These are phyloP conservation scores for Chytriomyces confervae DNA, from an alignment of 192 early-diverging fungal species.

Conservation along the genomic window DNA sequence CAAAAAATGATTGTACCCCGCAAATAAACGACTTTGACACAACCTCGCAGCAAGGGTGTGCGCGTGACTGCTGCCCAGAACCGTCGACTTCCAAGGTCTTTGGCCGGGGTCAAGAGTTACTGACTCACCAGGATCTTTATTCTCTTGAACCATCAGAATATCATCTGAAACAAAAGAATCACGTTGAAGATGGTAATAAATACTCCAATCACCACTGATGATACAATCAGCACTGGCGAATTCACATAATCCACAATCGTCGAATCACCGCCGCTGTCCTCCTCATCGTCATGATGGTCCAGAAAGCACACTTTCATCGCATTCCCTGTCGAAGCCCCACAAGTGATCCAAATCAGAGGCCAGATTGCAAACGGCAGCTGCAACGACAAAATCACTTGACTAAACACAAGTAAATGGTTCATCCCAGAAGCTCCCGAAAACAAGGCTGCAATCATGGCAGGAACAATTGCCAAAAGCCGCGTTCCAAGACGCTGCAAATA, in stretches of 20 bases:
- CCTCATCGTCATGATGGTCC: background rate
- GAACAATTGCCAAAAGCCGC: constrained; percentile 70
- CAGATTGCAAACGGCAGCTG: constrained; percentile 85
- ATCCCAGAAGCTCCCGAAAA: constrained; percentile 67
- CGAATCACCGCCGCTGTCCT: background rate
- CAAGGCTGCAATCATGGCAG: constrained; percentile 69
- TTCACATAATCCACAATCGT: constrained; percentile 16
- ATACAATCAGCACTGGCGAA: constrained; percentile 3
- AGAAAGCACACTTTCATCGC: constrained; percentile 18
- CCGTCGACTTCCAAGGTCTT: too few species aligned
- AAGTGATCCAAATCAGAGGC: constrained; percentile 73
- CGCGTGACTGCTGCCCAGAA: too few species aligned
- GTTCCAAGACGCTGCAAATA: constrained; percentile 61
- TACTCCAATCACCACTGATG: constrained; percentile 28
- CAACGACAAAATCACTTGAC: constrained; percentile 75
- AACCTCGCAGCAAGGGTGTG: too few species aligned
- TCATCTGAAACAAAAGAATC: constrained; percentile 40
- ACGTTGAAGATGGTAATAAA: constrained; percentile 48
- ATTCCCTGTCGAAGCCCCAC: constrained; percentile 14
- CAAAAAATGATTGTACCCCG: too few species aligned
- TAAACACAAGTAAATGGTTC: constrained; percentile 64
- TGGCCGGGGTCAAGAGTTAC: too few species aligned
- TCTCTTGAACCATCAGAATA: constrained; percentile 8
- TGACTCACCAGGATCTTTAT: too few species aligned
- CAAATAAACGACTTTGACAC: too few species aligned